phyloP scores from a whole-genome alignment of 2,329 filamentous ascomycete species.

The Pseudogymnoascus sp. region DNA sequence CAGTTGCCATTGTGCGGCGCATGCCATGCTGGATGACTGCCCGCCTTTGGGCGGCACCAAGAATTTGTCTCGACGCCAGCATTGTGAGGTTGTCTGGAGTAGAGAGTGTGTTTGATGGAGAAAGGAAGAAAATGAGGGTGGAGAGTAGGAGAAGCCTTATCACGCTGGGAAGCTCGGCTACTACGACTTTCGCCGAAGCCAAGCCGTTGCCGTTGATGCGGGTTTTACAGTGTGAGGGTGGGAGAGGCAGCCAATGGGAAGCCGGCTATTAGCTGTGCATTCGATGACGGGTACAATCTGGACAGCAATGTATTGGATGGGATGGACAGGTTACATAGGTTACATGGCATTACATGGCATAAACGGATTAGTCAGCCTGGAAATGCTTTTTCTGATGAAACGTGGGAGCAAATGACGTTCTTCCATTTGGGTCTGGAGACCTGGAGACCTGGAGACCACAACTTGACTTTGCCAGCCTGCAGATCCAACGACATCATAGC shows the following conservation, averaged over 20 bases:
- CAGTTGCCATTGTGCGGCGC: conserved; percentile 69
- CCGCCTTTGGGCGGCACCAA: conserved; percentile 56
- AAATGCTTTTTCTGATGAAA: not conserved
- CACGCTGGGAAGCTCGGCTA: conserved; percentile 11
- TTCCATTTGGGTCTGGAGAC: not conserved
- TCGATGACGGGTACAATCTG: conserved; percentile 10
- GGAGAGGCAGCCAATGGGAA: not conserved
- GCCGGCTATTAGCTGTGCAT: not conserved
- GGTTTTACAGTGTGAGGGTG: conserved; percentile 1
- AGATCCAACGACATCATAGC: conserved; percentile 6
- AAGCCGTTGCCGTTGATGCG: conserved; percentile 11
- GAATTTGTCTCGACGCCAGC: conserved; percentile 63
- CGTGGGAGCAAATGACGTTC: conserved; percentile 10
- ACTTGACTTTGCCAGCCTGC: not conserved
- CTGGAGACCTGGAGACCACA: not conserved
- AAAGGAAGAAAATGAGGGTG: conserved; percentile 11
- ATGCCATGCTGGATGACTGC: conserved; percentile 51
- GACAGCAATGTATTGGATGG: not conserved
- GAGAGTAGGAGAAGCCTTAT: conserved; percentile 10
- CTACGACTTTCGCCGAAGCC: conserved; percentile 10
- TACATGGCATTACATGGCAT: not conserved
- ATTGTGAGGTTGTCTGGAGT: conserved; percentile 38
- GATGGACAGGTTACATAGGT: not conserved
- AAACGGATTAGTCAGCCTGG: conserved; percentile 2
- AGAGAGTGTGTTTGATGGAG: conserved; percentile 16